Conservation (phyloP, 2,329 filamentous ascomycete genomes). For the Cladosporium colombiae region DNA sequence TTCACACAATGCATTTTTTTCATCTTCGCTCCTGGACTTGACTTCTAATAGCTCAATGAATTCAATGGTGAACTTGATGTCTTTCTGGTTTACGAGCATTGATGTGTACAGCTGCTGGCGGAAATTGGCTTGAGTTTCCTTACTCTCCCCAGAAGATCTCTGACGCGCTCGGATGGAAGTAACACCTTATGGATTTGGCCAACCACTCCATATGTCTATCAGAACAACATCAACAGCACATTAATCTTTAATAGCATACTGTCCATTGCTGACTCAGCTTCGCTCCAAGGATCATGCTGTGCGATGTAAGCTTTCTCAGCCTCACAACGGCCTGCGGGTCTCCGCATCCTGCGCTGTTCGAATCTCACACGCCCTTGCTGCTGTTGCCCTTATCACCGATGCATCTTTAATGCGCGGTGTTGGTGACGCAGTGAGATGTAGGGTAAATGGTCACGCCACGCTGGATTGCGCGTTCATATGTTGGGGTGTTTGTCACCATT, state of each 20-base stretch:
- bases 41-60: too few species aligned
- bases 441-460: slow-evolving; percentile 5
- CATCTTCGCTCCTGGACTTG: too few species aligned
- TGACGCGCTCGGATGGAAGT: too few species aligned
- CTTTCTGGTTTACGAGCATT: background rate
- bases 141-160: too few species aligned
- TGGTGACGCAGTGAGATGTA: slow-evolving; percentile 4
- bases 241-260: too few species aligned
- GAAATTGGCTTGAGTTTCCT: background rate
- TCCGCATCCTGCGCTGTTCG: background rate
- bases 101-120: background rate
- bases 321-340: background rate
- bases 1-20: background rate
- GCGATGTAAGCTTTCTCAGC: slow-evolving; percentile 10
- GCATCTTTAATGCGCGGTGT: background rate
- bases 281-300: background rate
- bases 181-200: too few species aligned
- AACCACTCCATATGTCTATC: too few species aligned
- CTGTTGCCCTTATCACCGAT: background rate
- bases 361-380: background rate
- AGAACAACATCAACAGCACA: too few species aligned
- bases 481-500: background rate
- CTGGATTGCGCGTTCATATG: slow-evolving; percentile 5
- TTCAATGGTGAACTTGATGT: background rate
- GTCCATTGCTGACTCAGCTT: background rate